Evolutionary conservation across 2,329 filamentous ascomycete genomes (phyloP).

Genomic region (Fusarium veterinarium): DNA sequence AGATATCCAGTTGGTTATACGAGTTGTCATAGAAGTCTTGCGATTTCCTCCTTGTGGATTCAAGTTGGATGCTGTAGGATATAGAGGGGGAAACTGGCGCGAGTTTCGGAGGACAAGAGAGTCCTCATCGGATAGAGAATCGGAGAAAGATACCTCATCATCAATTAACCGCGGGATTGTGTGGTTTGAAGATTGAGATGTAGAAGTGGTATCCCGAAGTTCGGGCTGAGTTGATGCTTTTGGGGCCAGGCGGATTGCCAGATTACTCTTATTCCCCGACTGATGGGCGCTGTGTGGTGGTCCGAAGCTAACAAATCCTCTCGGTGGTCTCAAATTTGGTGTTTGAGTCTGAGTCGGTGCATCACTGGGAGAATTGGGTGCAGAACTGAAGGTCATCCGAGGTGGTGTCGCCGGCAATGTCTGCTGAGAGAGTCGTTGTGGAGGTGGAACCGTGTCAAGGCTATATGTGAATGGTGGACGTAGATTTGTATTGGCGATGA

Average conservation of each 20-base stretch:
- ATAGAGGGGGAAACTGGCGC: slow-evolving; percentile 48
- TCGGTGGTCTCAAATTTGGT: slow-evolving; percentile 1
- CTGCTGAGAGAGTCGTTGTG: slow-evolving; percentile 2
- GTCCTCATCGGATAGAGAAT: slow-evolving; percentile 45
- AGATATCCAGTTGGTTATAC: slow-evolving; percentile 51
- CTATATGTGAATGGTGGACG: slow-evolving; percentile 14
- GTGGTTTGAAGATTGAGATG: slow-evolving; percentile 39
- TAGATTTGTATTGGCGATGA: slow-evolving; percentile 19
- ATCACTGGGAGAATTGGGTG: neutral
- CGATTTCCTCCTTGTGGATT: slow-evolving; percentile 37
- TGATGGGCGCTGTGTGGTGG: neutral
- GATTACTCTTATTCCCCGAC: neutral
- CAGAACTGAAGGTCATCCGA: neutral
- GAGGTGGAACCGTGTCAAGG: slow-evolving; percentile 11
- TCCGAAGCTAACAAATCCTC: neutral
- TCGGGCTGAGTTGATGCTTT: slow-evolving; percentile 3
- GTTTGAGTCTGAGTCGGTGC: neutral
- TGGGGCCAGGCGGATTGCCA: neutral
- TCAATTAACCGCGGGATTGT: slow-evolving; percentile 39
- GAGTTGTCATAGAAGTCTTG: slow-evolving; percentile 47
- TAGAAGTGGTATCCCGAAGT: slow-evolving; percentile 9
- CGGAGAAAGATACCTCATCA: slow-evolving; percentile 37
- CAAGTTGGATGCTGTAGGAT: slow-evolving; percentile 43
- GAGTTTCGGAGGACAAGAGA: slow-evolving; percentile 46
- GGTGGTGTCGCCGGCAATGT: slow-evolving; percentile 13